Evolutionary conservation across 305 asterid species (phyloP), one percentile per base, ranked within the genome.

Genomic region (Fraxinus dipetala): DNA sequence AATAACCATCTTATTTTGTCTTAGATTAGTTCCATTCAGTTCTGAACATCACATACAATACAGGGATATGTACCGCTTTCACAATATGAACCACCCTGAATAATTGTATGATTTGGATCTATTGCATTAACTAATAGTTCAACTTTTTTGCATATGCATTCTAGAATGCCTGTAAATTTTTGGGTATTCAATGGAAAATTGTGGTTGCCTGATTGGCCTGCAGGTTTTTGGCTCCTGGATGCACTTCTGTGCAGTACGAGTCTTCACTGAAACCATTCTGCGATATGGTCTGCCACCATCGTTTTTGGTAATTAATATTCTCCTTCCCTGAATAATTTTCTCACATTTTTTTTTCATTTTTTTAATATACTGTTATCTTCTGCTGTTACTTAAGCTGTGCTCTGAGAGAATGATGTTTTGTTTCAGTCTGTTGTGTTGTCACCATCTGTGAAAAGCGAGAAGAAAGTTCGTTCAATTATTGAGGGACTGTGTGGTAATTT

Each of bases 181-280:
- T 80, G 72, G 72, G 78, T 56, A 78, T 78, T 80, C 10, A 40
- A 63, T 76, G 22, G 70, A 61, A 69, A 82, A 38, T 32, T 72
- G 45, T 48, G 22, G 26, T 61, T 72, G 69, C 77, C 40, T 75
- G 72, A 80, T 82, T 82, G 30, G 76, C 75, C 77, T 83, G 70
- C 92, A 95, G 99, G 99, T 95, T 79, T 95, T 95, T 81, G 91
- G 93, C 93, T 95, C 99, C 78, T 95, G 98, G 99, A 95, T 95
- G 99, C 99, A 95, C 85, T 95, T 95, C 84, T 94, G 99, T 85
- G 98, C 99, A 77, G 96, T 91, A 36, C 99, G 99, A 80, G 87
- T 95, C 83, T 95, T 93, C 87, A 89, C 92, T 76, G 99, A 95
- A 87, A 95, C 98, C 93, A 95, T 95, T 88, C 86, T 95, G 85